Base-by-base conservation (phyloP, 2,329 filamentous ascomycete species). In the Didymella keratinophila region DNA sequence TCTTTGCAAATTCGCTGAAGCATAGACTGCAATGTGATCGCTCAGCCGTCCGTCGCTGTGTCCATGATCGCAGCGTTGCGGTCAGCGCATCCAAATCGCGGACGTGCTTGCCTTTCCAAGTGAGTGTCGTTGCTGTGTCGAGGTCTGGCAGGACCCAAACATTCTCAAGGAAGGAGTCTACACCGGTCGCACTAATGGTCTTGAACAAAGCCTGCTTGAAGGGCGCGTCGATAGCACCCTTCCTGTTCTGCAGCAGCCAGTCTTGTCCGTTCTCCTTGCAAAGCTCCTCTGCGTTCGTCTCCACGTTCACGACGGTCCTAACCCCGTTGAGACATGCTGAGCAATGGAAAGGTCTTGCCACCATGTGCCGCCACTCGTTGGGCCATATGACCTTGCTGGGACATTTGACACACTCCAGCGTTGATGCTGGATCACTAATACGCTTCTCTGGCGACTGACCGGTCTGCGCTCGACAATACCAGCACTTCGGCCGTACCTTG, bases 361-460 rank as follows among this genome's bases (percentile, higher is more conserved):
- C 53, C 16, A 42, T 53, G n/a, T 46, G 27, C 4, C 79, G 79
- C 62, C 83, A 83, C 53, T 76, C 74, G 0, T 64, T 44, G 0
- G 82, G 82, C 78, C 79, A 84, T 56, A 84, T 80, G 20, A 84
- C 69, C 25, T 77, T 76, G 69, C 76, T 83, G 27, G 78, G 61
- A 51, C 82, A 84, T 36, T 70, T 73, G 7, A 52, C 72, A 65
- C 82, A 84, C 53, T 82, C 77, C 1, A 84, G 72, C n/a, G 67
- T 72, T 0, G 81, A 81, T 0, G 81, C 77, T 12, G 54, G 51
- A 36, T 61, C 46, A 3, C 51, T 20, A 25, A 32, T 58, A 11
- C 51, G 49, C 37, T 61, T 45, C 5, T 52, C 21, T 21, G 27
- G 28, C 2, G 51, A 37, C 18, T 53, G 27, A 6, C 30, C 6